Conservation (phyloP, 192 early-diverging fungal genomes). For the Funneliformis geosporum region DNA sequence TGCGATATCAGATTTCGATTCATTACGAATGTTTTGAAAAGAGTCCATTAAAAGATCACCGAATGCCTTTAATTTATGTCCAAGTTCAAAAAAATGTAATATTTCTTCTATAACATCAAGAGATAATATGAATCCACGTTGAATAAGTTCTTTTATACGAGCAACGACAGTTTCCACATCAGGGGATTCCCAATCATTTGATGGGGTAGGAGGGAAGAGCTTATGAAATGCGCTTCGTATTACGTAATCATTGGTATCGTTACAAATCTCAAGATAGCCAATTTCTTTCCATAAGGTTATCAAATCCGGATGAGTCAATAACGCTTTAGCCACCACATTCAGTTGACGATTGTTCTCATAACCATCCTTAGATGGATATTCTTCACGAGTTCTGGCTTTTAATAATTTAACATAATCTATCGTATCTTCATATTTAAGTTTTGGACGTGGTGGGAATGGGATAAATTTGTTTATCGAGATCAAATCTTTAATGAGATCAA, state of each 20-base stretch:
- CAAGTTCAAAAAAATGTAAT: slow-evolving; percentile 8
- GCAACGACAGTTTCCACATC: not conserved
- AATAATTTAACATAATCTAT: not conserved
- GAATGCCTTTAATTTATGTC: not conserved
- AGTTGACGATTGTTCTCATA: slow-evolving; percentile 3
- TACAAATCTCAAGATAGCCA: slow-evolving; percentile 8
- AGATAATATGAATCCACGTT: slow-evolving; percentile 1
- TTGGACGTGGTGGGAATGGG: not conserved
- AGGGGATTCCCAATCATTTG: not conserved
- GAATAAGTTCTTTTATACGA: not conserved
- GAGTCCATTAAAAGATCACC: not conserved
- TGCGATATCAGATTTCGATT: not conserved
- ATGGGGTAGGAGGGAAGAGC: slow-evolving; percentile 3
- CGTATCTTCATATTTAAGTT: not conserved
- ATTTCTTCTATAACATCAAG: slow-evolving; percentile 1
- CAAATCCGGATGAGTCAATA: slow-evolving; percentile 9
- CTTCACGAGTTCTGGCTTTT: not conserved
- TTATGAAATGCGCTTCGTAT: slow-evolving; percentile 2
- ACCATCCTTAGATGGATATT: not conserved
- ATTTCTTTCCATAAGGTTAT: not conserved
- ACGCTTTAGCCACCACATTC: not conserved
- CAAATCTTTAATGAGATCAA: not conserved
- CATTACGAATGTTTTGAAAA: not conserved
- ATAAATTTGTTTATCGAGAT: not conserved
- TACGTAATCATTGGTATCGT: not conserved